phyloP scores from a whole-genome alignment of 1,139 yeast species.

The Taphrina betulina region DNA sequence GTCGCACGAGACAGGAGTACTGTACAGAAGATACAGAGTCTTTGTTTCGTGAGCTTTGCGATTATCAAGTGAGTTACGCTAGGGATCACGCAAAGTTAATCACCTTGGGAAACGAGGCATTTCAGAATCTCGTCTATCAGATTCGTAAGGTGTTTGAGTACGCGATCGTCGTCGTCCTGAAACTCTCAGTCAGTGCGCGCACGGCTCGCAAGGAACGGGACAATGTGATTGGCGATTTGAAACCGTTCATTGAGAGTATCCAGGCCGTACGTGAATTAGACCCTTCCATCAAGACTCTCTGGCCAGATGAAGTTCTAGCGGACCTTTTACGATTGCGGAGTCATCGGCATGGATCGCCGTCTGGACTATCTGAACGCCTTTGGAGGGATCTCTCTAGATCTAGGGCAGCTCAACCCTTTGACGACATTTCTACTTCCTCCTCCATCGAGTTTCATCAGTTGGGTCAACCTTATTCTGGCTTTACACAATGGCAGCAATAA shows the following conservation, averaged over 20 bases:
- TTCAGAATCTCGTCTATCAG: not conserved
- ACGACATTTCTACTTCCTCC: too few relatives aligned
- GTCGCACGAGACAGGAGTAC: not conserved
- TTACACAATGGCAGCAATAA: too few relatives aligned
- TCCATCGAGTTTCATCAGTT: too few relatives aligned
- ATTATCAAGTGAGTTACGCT: slow-evolving; percentile 7
- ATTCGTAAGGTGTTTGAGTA: slow-evolving; percentile 7
- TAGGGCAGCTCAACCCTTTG: too few relatives aligned
- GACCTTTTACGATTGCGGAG: too few relatives aligned
- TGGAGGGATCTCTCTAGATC: too few relatives aligned
- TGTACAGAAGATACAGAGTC: not conserved
- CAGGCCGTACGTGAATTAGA: not conserved
- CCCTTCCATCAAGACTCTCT: not conserved
- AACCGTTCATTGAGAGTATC: not conserved
- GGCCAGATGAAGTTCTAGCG: slow-evolving; percentile 5
- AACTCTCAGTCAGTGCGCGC: not conserved
- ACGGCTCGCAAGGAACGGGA: not conserved
- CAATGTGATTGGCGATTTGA: not conserved
- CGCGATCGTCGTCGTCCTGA: slow-evolving; percentile 1
- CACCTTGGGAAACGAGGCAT: not conserved
- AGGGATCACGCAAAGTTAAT: not conserved
- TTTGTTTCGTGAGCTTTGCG: slow-evolving; percentile 1
- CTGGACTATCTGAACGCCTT: too few relatives aligned
- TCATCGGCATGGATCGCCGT: too few relatives aligned
- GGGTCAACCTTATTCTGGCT: too few relatives aligned